Evolutionary conservation across 225 moss, liverwort and hornwort genomes (phyloP).

Genomic region (Asterella californica): DNA sequence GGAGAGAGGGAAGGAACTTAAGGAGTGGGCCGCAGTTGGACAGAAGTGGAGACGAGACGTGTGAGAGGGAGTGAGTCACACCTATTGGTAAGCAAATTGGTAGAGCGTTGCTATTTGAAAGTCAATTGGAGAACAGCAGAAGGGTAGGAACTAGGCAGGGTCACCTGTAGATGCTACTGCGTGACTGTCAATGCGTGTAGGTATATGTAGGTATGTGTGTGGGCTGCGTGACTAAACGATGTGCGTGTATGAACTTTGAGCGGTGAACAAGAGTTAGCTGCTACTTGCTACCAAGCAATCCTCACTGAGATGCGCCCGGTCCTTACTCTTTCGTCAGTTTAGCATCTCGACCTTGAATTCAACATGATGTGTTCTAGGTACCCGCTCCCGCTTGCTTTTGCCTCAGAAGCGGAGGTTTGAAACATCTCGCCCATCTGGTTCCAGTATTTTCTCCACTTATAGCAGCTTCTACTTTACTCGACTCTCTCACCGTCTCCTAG

Average conservation of each 20-base stretch:
- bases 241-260: not conserved
- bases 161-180: not conserved
- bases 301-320: not conserved
- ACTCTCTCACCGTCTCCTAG: not conserved
- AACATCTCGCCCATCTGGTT: not conserved
- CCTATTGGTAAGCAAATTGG: slow-evolving; percentile 9
- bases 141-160: slow-evolving; percentile 6
- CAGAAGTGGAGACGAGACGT: slow-evolving; percentile 4
- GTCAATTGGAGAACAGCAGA: not conserved
- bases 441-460: not conserved
- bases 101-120: not conserved
- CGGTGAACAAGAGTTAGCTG: not conserved
- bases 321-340: not conserved
- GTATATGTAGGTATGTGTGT: not conserved
- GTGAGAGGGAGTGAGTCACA: slow-evolving; percentile 8
- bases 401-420: not conserved
- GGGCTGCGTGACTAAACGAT: not conserved
- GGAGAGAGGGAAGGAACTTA: not conserved
- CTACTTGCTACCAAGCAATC: not conserved
- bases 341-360: not conserved
- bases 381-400: not conserved
- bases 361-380: not conserved
- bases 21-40: not conserved
- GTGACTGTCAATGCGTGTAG: not conserved
- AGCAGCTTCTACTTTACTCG: not conserved